Base-by-base conservation (phyloP, 2,329 filamentous ascomycete genomes). In the Cladosporium colombiae region DNA sequence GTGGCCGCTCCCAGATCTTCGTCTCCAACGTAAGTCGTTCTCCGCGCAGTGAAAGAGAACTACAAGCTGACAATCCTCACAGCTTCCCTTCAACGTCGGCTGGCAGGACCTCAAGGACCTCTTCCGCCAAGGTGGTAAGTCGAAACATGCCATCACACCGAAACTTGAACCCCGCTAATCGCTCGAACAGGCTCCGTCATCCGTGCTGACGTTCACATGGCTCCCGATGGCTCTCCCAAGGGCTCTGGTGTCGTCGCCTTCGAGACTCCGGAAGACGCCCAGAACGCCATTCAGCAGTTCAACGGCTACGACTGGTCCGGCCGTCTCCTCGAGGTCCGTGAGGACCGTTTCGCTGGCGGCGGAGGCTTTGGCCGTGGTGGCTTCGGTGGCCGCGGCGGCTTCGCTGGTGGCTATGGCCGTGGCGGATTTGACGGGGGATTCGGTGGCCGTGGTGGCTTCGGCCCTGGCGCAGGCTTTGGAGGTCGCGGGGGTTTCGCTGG, bases 251-350 rank as follows among this genome's bases (percentile, higher is more conserved):
- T 98, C 66, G 95, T 99, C 68, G 93, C 95, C 50, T 99, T 97
- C 77, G 95, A 99, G 78, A 94, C 89, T 66, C 88, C 93, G 1
- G 93, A 98, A 66, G 95, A 99, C 80, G 94, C 95, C 50, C 92
- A 93, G 71, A 97, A 93, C 75, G 95, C 95, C 25, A 99, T 99
- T 70, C 89, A 93, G 75, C 93, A 97, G 72, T 99, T 98, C 84
- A 97, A 98, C 77, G 95, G 95, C 66, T 98, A 97, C 77, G 95
- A 99, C 70, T 99, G 95, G 95, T 94, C 98, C 78, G 95, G 95
- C 13, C 91, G 95, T 66, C 83, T 89, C 62, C 87, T 99, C 60
- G 95, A 99, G 78, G 95, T 99, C 69, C 93, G 95, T 69, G 94
- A 98, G 80, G 95, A 99, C 76, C 91, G 95, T 66, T 99, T 93